Conservation (phyloP, 768 basidiomycete species). For the Termitomyces sp. region DNA sequence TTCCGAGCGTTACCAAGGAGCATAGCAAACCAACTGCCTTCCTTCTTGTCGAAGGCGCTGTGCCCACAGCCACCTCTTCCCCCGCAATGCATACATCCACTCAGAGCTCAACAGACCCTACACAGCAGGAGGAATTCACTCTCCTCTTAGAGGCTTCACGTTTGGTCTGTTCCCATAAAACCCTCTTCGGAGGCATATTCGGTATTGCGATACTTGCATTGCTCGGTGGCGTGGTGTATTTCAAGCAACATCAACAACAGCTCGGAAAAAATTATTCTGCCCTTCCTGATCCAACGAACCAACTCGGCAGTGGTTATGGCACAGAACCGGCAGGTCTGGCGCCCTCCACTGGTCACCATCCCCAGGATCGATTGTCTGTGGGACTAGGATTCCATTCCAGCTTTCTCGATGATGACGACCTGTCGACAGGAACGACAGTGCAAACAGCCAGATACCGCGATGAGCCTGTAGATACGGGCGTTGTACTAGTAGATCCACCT, state of each 20-base stretch:
- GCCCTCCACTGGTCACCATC: constrained; percentile 34
- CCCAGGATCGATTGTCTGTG: constrained; percentile 30
- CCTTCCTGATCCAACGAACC: constrained; percentile 67
- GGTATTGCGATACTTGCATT: constrained; percentile 72
- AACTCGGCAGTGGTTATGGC: constrained; percentile 40
- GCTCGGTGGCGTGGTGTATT: constrained; percentile 70
- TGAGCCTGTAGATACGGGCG: constrained; percentile 37
- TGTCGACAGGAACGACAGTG: constrained; percentile 30
- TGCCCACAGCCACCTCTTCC: constrained; percentile 30
- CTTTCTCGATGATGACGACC: constrained; percentile 79
- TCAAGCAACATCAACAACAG: constrained; percentile 52
- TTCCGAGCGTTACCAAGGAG: constrained; percentile 49
- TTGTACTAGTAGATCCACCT: background rate
- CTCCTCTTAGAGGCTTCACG: constrained; percentile 75
- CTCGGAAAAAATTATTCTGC: constrained; percentile 49
- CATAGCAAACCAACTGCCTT: constrained; percentile 81
- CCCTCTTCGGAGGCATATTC: constrained; percentile 80
- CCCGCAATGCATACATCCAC: constrained; percentile 3
- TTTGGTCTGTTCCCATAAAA: constrained; percentile 69
- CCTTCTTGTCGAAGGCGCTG: constrained; percentile 73
- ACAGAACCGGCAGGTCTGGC: constrained; percentile 13
- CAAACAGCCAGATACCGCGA: constrained; percentile 44
- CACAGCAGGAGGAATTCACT: constrained; percentile 46
- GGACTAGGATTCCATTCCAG: constrained; percentile 69
- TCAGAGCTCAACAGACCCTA: constrained; percentile 33